Percentiles rank a stretch among this genome's conserved stretches.
Conservation (phyloP, 2,329 filamentous ascomycete species). For the Venturia pyrina region DNA sequence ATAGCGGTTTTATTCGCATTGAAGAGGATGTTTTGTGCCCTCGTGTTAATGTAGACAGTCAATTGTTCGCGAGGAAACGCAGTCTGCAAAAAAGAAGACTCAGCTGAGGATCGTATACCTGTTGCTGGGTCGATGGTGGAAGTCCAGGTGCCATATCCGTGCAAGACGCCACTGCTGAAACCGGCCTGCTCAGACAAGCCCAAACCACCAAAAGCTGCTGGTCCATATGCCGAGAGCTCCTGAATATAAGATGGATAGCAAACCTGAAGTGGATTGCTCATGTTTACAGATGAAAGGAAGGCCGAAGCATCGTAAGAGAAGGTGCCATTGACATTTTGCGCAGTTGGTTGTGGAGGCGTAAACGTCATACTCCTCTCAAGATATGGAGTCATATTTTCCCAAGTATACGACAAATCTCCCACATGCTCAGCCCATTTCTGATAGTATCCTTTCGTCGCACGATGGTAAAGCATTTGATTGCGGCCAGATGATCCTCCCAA, state of each 20-base stretch:
- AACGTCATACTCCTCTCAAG: constrained; percentile 22
- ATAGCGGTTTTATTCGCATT: constrained; percentile 16
- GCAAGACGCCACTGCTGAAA: constrained; percentile 14
- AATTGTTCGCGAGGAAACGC: constrained; percentile 16
- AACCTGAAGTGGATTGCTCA: constrained; percentile 10
- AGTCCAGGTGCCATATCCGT: constrained; percentile 13
- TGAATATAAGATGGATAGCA: constrained; percentile 6
- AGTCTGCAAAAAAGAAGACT: constrained; percentile 18
- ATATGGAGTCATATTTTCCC: constrained; percentile 21
- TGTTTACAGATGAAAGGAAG: not conserved
- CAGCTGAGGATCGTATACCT: constrained; percentile 15
- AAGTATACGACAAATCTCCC: constrained; percentile 23
- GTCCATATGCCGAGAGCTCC: not conserved
- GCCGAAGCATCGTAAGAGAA: constrained; percentile 15
- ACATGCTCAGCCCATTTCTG: constrained; percentile 24
- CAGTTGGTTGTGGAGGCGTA: constrained; percentile 20
- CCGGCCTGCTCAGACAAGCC: constrained; percentile 19
- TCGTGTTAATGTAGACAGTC: constrained; percentile 23
- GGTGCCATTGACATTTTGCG: constrained; percentile 19
- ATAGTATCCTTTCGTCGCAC: constrained; percentile 7
- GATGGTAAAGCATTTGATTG: constrained; percentile 11
- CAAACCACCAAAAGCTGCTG: constrained; percentile 16
- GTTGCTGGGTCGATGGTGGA: constrained; percentile 24
- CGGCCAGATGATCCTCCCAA: constrained; percentile 17
- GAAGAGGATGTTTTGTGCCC: constrained; percentile 28